Evolutionary conservation across 768 basidiomycete species (phyloP), one percentile per base, ranked within the genome.

Genomic region (Lactifluus hygrophoroides): DNA sequence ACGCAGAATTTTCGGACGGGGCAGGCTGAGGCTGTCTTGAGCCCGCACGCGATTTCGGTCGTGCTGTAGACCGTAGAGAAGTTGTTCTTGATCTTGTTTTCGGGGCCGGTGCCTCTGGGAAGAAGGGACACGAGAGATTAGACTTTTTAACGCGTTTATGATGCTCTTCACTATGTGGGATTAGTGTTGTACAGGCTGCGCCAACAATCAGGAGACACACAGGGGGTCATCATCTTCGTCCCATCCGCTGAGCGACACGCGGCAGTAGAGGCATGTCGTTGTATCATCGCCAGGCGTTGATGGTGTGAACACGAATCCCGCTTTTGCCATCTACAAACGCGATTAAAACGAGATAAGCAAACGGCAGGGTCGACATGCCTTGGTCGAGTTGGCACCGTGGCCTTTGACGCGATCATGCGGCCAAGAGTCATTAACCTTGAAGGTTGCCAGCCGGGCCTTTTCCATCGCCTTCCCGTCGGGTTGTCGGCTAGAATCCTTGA

Each of bases 231-330:
- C 94, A 14, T 81, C 82, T 28, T 77, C 74, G 43, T 93, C 90
- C 94, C 94, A 98, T 1, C 89, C 91, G 54, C 84, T 84, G 3
- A 95, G 80, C 2, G 83, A 78, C 34, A 86, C 75, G 44, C 84
- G 76, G 68, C 94, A 98, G 67, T 93, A 93, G 5, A 93, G 74
- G 70, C 94, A 98, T 0, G 84, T 84, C 0, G 83, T 91, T 1
- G 84, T 81, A 69, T 98, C 94, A 64, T 90, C 86, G 3, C 79
- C 85, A 1, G 74, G 65, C 13, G 75, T 71, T 56, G 84, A 80
- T 2, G 92, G 89, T 0, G 84, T 85, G 68, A 79, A 90, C 0
- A 90, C 79, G 67, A 95, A 96, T 8, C 94, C 94, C 3, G 93
- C 92, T 64, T 81, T 82, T 0, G 94, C 88, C 81, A 98, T 85